Conservation (phyloP, 225 moss, liverwort and hornwort genomes). For the Climacium dendroides region DNA sequence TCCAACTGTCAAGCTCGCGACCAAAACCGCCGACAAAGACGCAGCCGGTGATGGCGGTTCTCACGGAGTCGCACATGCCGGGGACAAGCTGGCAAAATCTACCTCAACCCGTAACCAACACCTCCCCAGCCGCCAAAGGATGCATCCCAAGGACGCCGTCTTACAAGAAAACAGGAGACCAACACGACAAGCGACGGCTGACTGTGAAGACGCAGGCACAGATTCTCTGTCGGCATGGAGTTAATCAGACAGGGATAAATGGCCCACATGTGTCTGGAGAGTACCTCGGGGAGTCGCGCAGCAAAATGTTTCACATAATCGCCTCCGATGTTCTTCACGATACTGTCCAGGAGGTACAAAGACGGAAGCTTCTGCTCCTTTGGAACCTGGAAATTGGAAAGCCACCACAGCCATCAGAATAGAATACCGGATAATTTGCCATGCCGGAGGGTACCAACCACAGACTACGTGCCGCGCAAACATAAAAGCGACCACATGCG, state of each 20-base stretch:
- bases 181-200: background rate
- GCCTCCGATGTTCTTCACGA: slow-evolving; percentile 96
- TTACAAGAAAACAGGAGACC: background rate
- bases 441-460: background rate
- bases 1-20: background rate
- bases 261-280: background rate
- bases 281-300: slow-evolving; percentile 87
- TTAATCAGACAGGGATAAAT: background rate
- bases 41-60: background rate
- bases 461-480: background rate
- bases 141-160: background rate
- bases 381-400: slow-evolving; percentile 44
- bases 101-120: background rate
- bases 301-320: slow-evolving; percentile 91
- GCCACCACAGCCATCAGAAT: background rate
- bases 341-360: slow-evolving; percentile 92
- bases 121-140: background rate
- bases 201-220: background rate
- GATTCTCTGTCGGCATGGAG: background rate
- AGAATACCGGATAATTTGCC: background rate
- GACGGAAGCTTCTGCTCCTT: slow-evolving; percentile 98
- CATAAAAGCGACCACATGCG: background rate
- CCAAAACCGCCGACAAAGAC: background rate
- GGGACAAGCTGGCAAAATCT: background rate
- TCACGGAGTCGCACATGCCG: background rate